These are phyloP conservation scores for Linanthus parryae DNA, from an alignment of 148 eudicot species.

Conservation along the genomic window DNA sequence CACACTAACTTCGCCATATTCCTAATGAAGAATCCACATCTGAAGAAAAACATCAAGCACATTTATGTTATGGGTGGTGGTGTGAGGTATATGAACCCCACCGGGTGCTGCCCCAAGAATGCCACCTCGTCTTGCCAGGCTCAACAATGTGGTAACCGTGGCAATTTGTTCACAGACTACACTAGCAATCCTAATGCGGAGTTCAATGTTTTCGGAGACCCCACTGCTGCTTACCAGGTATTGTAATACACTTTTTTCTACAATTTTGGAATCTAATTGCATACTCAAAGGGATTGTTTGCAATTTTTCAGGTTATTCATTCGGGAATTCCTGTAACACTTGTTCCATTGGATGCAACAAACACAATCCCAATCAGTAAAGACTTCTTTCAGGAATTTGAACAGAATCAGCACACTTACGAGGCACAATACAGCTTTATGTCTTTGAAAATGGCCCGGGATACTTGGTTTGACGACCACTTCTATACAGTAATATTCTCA, in stretches of 20 bases:
- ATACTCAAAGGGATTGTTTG: too few species aligned
- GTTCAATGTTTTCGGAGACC: conserved; percentile 79
- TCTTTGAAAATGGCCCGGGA: conserved; percentile 64
- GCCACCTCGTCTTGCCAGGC: conserved; percentile 42
- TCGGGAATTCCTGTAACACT: conserved; percentile 84
- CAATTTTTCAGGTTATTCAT: conserved; percentile 56
- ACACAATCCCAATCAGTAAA: conserved; percentile 63
- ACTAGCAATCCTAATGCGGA: conserved; percentile 84
- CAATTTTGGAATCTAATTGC: too few species aligned
- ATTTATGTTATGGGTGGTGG: conserved; percentile 85
- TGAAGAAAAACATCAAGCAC: conserved; percentile 79
- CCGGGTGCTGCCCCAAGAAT: conserved; percentile 64
- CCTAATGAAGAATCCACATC: conserved; percentile 67
- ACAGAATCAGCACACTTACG: conserved; percentile 60
- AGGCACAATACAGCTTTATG: conserved; percentile 72
- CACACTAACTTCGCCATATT: conserved; percentile 77
- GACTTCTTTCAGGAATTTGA: conserved; percentile 54
- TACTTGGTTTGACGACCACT: conserved; percentile 58
- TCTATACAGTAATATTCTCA: conserved; percentile 42
- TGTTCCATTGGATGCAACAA: conserved; percentile 79
- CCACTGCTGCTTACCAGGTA: conserved; percentile 94
- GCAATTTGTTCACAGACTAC: conserved; percentile 67
- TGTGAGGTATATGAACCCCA: conserved; percentile 60
- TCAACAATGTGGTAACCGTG: conserved; percentile 56
- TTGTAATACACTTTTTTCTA: neutral